Evolutionary conservation across 1,139 yeast genomes (phyloP).

Genomic region (Lodderomyces pseudojiufengensis): DNA sequence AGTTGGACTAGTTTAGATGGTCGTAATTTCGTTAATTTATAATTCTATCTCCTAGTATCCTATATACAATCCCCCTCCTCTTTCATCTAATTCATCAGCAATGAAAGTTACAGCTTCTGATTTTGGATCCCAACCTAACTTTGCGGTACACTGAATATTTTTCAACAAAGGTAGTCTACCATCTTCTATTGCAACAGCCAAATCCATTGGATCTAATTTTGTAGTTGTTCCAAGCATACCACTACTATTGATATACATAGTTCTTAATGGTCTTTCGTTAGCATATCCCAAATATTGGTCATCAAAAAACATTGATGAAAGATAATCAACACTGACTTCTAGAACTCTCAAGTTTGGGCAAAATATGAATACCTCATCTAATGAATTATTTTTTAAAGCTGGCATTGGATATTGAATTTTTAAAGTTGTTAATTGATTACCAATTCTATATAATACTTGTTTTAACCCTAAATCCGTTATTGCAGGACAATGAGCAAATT

Average conservation of each 20-base stretch:
- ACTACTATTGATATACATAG: constrained; percentile 73
- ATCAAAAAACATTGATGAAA: constrained; percentile 61
- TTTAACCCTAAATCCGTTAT: constrained; percentile 61
- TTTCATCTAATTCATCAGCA: constrained; percentile 36
- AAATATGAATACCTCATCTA: constrained; percentile 67
- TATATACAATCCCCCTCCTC: constrained; percentile 43
- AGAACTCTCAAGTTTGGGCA: constrained; percentile 69
- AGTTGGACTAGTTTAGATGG: no score
- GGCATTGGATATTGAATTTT: constrained; percentile 89
- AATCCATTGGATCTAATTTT: constrained; percentile 81
- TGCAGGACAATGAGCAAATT: constrained; percentile 85
- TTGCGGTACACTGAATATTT: constrained; percentile 64
- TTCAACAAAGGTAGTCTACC: constrained; percentile 66
- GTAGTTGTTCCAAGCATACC: constrained; percentile 85
- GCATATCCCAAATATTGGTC: constrained; percentile 50
- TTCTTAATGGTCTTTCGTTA: constrained; percentile 54
- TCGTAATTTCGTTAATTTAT: no score
- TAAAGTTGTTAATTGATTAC: constrained; percentile 58
- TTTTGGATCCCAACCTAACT: constrained; percentile 83
- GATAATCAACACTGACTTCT: constrained; percentile 77
- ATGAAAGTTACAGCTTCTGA: constrained; percentile 58
- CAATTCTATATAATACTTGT: constrained; percentile 58
- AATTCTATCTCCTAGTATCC: constrained; percentile 28
- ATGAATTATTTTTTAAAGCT: constrained; percentile 59
- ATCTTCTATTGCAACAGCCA: constrained; percentile 80